phyloP scores from a whole-genome alignment of 192 early-diverging fungal genomes.

The Podila minutissima region DNA sequence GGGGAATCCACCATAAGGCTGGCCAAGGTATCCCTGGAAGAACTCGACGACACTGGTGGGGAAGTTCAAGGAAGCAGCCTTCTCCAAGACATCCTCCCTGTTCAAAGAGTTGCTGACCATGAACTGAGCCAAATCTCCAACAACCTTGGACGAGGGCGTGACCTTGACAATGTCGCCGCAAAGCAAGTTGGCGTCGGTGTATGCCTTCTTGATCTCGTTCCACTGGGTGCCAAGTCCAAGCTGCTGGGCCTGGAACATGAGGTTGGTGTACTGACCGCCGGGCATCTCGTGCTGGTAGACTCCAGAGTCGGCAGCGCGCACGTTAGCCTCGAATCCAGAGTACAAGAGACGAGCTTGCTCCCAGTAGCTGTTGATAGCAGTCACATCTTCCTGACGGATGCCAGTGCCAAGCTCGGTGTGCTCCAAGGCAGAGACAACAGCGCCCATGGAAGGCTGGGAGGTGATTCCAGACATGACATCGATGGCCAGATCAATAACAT shows the following conservation, averaged over 20 bases:
- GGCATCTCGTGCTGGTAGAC: slow-evolving; percentile 99
- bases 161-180: slow-evolving; percentile 98
- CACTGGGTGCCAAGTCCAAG: slow-evolving; percentile 93
- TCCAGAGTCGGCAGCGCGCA: slow-evolving; percentile 87
- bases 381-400: slow-evolving; percentile 80
- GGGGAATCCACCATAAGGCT: slow-evolving; percentile 95
- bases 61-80: slow-evolving; percentile 86
- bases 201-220: slow-evolving; percentile 94
- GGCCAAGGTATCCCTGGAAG: slow-evolving; percentile 95
- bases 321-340: slow-evolving; percentile 95
- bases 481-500: slow-evolving; percentile 92
- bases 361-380: slow-evolving; percentile 95
- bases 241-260: slow-evolving; percentile 97
- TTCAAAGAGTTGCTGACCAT: slow-evolving; percentile 92
- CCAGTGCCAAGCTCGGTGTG: slow-evolving; percentile 87
- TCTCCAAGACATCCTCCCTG: slow-evolving; percentile 78
- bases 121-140: slow-evolving; percentile 98
- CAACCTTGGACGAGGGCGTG: slow-evolving; percentile 97
- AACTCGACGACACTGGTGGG: slow-evolving; percentile 95
- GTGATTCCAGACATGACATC: slow-evolving; percentile 96
- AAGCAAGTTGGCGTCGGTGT: slow-evolving; percentile 88
- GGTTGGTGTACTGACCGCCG: slow-evolving; percentile 98
- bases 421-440: slow-evolving; percentile 86
- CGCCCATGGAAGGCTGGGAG: slow-evolving; percentile 98
- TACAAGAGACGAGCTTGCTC: slow-evolving; percentile 95